Base-by-base conservation (phyloP, 2,329 filamentous ascomycete species). In the Epichloe uncinata region DNA sequence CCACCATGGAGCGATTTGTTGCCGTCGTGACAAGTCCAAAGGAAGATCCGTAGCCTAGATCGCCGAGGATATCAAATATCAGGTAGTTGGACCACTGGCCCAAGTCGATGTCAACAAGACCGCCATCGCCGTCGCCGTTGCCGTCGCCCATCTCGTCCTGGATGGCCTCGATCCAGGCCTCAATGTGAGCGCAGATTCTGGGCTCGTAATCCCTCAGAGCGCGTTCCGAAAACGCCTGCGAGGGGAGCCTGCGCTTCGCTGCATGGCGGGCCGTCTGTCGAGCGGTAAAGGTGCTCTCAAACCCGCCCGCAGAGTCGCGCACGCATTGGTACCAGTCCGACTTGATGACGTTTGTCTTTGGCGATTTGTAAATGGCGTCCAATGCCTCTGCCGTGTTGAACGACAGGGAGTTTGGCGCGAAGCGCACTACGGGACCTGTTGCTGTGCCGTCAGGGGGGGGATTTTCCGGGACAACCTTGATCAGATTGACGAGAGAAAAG, bases 291-390 rank as follows among this genome's bases (percentile, higher is more conserved):
- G 51, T 47, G 16, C 48, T 50, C 13, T 57, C 41, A 6, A 52
- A 45, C 6, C 42, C 42, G 12, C 33, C 41, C 3, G 41, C 48
- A 6, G 30, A 37, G 56, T 36, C 53, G 48, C 6, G 57, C 50
- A 33, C 54, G 56, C 5, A 49, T 22, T 57, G 56, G 40, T 59
- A 59, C 45, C 56, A 59, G 8, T 53, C 52, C 2, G 54, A 44
- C 36, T 59, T 59, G 41, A 49, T 44, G 5, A 59, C 50, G 43
- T 59, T 57, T 18, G 54, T 53, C 35, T 57, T 57, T 43, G 51
- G 48, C 42, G 41, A 13, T 22, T 50, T 57, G 51, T 53, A 59
- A 16, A 59, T 58, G 13, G 45, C 36, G 16, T 50, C 50, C 9
- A 55, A 48, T 6, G 55, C 57, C 2, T 45, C 48, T 1, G 56